These are phyloP conservation scores for Jaapia argillacea DNA, from an alignment of 768 basidiomycete genomes.

Conservation along the genomic window DNA sequence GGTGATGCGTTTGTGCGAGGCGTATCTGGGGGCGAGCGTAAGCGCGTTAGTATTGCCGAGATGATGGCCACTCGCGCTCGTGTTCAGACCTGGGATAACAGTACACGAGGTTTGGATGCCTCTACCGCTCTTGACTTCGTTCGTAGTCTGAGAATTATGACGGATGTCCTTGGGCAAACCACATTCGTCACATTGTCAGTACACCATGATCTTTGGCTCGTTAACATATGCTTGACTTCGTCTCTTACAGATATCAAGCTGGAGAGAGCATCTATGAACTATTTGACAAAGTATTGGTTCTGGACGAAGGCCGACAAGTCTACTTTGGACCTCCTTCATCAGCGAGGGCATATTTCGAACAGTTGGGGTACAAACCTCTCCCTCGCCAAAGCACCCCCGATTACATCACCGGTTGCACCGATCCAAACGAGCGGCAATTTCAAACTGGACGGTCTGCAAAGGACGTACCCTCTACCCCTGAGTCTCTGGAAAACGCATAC, in stretches of 20 bases:
- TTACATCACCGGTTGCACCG: slow-evolving; percentile 77
- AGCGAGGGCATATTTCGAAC: slow-evolving; percentile 73
- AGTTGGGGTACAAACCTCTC: slow-evolving; percentile 60
- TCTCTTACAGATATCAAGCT: too few species aligned
- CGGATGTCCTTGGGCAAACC: slow-evolving; percentile 72
- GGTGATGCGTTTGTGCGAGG: slow-evolving; percentile 84
- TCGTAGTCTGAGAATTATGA: slow-evolving; percentile 70
- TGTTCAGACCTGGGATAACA: slow-evolving; percentile 79
- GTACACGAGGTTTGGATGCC: slow-evolving; percentile 73
- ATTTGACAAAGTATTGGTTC: slow-evolving; percentile 84
- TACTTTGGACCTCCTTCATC: slow-evolving; percentile 69
- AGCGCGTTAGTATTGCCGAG: slow-evolving; percentile 77
- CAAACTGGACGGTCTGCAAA: slow-evolving; percentile 45
- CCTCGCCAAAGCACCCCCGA: slow-evolving; percentile 82
- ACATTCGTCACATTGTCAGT: slow-evolving; percentile 70
- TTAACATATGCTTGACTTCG: too few species aligned
- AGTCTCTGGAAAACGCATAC: slow-evolving; percentile 58
- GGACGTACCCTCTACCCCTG: slow-evolving; percentile 59
- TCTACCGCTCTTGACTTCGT: slow-evolving; percentile 85
- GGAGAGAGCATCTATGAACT: slow-evolving; percentile 19
- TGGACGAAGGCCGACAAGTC: slow-evolving; percentile 73
- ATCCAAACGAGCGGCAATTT: slow-evolving; percentile 71
- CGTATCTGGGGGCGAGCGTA: slow-evolving; percentile 73
- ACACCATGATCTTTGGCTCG: too few species aligned
- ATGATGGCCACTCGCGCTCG: slow-evolving; percentile 79